Base-by-base conservation (phyloP, 2,329 filamentous ascomycete genomes). In the Nakataea oryzae region DNA sequence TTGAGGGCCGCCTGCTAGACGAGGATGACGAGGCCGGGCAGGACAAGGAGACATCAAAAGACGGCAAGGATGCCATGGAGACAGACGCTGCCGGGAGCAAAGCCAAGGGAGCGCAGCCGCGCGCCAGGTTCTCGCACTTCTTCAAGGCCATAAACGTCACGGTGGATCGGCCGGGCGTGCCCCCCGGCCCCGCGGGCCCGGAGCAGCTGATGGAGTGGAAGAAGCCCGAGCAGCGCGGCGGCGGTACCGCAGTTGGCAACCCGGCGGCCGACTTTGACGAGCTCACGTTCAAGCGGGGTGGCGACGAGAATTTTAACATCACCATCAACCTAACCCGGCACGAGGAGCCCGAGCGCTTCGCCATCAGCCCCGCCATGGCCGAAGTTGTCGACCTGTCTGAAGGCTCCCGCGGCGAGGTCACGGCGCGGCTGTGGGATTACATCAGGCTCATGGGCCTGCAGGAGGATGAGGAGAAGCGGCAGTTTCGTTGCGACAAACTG, bases 391-490 rank as follows among this genome's bases (percentile, higher is more conserved):
- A 97, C 70, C 90, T 90, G 69, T 82, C 86, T 59, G 91, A 96
- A 74, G 93, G 91, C 60, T 93, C 95, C 30, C 87, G 92, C 32
- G 88, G 91, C 54, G 92, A 95, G 65, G 89, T 93, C 8, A 86
- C 96, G 30, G 90, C 96, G 81, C 93, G 90, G 17, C 83, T 99
- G 34, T 99, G 93, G 91, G 93, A 97, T 72, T 99, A 99, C 70
- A 90, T 96, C 67, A 88, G 91, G 68, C 81, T 90, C 26, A 89
- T 90, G 79, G 87, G 88, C 24, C 79, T 99, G 58, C 91, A 96
- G 73, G 93, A 97, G 72, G 93, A 96, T 66, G 93, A 97, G 64
- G 95, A 99, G 72, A 95, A 95, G 78, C 85, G 95, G 65, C 89
- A 90, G 64, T 93, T 99, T 68, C 88, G 90, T 54, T 97, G 95